These are phyloP conservation scores for Pachyrhizus erosus DNA, from an alignment of 306 rosid genomes.

Conservation along the genomic window DNA sequence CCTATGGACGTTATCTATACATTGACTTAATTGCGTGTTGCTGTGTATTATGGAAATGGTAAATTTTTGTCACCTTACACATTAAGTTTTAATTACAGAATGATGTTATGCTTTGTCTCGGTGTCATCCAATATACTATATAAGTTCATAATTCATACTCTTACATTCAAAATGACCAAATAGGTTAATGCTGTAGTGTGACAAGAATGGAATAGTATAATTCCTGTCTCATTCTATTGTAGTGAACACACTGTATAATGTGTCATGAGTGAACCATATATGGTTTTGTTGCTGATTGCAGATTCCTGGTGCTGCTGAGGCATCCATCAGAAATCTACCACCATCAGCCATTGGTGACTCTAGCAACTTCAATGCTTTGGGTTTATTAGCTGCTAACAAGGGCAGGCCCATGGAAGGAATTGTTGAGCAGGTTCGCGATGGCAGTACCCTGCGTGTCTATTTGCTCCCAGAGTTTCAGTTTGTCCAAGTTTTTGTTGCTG, in stretches of 20 bases:
- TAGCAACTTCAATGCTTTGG: conserved; percentile 83
- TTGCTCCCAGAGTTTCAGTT: conserved; percentile 94
- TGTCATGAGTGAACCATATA: conserved; percentile 5
- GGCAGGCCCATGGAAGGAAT: conserved; percentile 84
- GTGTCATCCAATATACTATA: conserved; percentile 8
- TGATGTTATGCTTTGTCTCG: background rate
- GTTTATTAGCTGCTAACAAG: conserved; percentile 78
- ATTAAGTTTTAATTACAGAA: conserved; percentile 26
- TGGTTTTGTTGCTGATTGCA: conserved; percentile 51
- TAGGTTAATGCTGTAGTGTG: conserved; percentile 15
- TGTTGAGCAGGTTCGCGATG: conserved; percentile 98
- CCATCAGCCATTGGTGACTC: conserved; percentile 91
- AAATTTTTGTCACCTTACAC: background rate
- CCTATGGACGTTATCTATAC: background rate
- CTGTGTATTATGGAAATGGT: background rate
- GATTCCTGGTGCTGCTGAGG: conserved; percentile 87
- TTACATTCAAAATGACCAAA: conserved; percentile 10
- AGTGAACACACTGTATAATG: background rate
- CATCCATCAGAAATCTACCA: conserved; percentile 76
- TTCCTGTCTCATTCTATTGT: background rate
- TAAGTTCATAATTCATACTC: conserved; percentile 3
- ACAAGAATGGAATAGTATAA: background rate
- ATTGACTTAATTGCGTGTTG: conserved; percentile 5
- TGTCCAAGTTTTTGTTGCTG: conserved; percentile 92
- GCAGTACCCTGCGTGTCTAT: conserved; percentile 83